These are phyloP conservation scores for Iberis amara DNA, from an alignment of 441 rosid species.

Conservation along the genomic window DNA sequence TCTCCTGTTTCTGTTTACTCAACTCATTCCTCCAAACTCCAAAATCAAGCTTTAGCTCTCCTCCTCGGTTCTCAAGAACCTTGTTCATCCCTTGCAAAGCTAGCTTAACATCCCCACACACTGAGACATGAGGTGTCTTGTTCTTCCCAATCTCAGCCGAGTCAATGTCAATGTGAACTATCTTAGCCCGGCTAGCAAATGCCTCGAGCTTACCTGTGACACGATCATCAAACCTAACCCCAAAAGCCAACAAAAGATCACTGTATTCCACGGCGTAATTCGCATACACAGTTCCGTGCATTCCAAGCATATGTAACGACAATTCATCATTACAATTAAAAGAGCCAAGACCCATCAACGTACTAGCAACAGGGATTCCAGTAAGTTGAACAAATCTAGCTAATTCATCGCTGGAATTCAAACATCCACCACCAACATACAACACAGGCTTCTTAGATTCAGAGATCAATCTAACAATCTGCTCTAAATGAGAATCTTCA, in stretches of 20 bases:
- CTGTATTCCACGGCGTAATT: conserved; percentile 81
- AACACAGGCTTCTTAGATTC: conserved; percentile 82
- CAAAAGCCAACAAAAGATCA: conserved; percentile 83
- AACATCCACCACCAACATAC: conserved; percentile 95
- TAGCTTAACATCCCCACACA: conserved; percentile 74
- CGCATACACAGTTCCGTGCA: conserved; percentile 96
- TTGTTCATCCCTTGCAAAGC: conserved; percentile 69
- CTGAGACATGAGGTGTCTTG: conserved; percentile 84
- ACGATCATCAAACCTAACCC: conserved; percentile 91
- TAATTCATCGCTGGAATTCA: conserved; percentile 80
- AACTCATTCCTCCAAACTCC: conserved; percentile 71
- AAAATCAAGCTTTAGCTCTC: conserved; percentile 46
- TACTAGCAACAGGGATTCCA: conserved; percentile 90
- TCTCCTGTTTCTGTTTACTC: conserved; percentile 52
- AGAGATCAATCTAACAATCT: conserved; percentile 66
- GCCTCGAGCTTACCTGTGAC: conserved; percentile 92
- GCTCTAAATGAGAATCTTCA: conserved; percentile 45
- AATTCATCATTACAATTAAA: conserved; percentile 55
- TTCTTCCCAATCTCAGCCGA: conserved; percentile 95
- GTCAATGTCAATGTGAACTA: conserved; percentile 89
- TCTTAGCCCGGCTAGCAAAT: conserved; percentile 89
- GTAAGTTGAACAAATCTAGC: conserved; percentile 72
- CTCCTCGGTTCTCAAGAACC: conserved; percentile 46
- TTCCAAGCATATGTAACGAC: conserved; percentile 87
- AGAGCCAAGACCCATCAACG: conserved; percentile 91